phyloP scores from a whole-genome alignment of 2,329 filamentous ascomycete genomes.

The Nemania sp. region DNA sequence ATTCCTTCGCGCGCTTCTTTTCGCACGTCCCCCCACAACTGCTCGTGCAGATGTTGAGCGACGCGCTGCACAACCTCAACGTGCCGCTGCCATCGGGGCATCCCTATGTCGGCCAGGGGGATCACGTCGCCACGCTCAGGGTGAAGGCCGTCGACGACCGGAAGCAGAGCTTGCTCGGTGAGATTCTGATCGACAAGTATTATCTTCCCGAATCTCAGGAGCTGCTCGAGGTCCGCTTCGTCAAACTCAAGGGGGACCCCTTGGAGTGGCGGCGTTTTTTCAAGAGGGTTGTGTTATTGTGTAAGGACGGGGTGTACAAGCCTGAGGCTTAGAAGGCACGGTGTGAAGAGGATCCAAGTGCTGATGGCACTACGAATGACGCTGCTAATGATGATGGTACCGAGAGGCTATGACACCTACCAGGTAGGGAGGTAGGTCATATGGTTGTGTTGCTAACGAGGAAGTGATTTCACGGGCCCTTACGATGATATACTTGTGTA shows the following conservation, averaged over 20 bases:
- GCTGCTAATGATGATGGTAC: not conserved
- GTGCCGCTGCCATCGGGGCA: slow-evolving; percentile 67
- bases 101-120: slow-evolving; percentile 52
- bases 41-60: slow-evolving; percentile 77
- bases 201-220: slow-evolving; percentile 60
- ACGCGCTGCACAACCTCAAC: slow-evolving; percentile 83
- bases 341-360: slow-evolving; percentile 4
- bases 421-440: too few species aligned
- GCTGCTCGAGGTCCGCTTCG: slow-evolving; percentile 83
- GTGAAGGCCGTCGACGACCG: slow-evolving; percentile 76
- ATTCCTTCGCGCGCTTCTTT: slow-evolving; percentile 90
- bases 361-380: not conserved
- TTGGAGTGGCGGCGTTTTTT: slow-evolving; percentile 96
- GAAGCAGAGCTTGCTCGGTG: slow-evolving; percentile 73
- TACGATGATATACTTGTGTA: not conserved
- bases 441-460: not conserved
- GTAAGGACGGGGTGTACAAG: slow-evolving; percentile 80
- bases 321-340: slow-evolving; percentile 48
- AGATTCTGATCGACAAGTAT: slow-evolving; percentile 73
- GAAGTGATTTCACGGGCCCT: not conserved
- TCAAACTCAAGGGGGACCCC: slow-evolving; percentile 94
- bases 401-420: not conserved
- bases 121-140: slow-evolving; percentile 66
- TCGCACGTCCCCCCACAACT: slow-evolving; percentile 76
- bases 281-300: slow-evolving; percentile 89